Evolutionary conservation across 2,329 filamentous ascomycete species (phyloP).

Genomic region (Aspergillus puulaauensis): DNA sequence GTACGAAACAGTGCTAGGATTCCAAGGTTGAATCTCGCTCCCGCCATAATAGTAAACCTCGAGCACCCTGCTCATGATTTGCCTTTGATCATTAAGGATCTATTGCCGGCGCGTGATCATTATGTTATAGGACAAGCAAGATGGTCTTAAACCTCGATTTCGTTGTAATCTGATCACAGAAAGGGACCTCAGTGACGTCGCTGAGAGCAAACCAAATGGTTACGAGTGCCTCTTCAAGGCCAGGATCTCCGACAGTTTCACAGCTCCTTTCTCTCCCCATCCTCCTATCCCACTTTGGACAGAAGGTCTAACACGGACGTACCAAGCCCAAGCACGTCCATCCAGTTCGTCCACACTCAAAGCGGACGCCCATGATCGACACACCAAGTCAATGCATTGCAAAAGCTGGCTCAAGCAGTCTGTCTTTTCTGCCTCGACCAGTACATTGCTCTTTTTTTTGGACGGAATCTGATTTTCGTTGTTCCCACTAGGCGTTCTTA

Average conservation of each 20-base stretch:
- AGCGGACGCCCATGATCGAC: constrained; percentile 69
- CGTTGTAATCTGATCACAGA: not conserved
- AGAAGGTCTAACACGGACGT: constrained; percentile 71
- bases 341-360: constrained; percentile 68
- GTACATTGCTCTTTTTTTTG: constrained; percentile 49
- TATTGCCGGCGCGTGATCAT: not conserved
- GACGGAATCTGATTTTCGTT: constrained; percentile 29
- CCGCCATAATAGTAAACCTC: not conserved
- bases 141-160: not conserved
- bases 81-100: not conserved
- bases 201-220: not conserved
- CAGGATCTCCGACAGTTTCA: constrained; percentile 67
- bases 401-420: constrained; percentile 69
- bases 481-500: constrained; percentile 14
- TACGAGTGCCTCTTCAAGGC: constrained; percentile 21
- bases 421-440: constrained; percentile 61
- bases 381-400: constrained; percentile 69
- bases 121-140: too few relatives aligned
- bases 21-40: not conserved
- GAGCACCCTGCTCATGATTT: not conserved
- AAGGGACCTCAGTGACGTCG: not conserved
- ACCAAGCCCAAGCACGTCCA: constrained; percentile 77
- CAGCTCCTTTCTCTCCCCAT: constrained; percentile 77
- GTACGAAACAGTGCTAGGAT: not conserved
- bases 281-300: constrained; percentile 72